Percentiles rank a stretch among this genome's conserved stretches.
phyloP scores from a whole-genome alignment of 2,329 filamentous ascomycete species.

The Pezicula neosporulosa region DNA sequence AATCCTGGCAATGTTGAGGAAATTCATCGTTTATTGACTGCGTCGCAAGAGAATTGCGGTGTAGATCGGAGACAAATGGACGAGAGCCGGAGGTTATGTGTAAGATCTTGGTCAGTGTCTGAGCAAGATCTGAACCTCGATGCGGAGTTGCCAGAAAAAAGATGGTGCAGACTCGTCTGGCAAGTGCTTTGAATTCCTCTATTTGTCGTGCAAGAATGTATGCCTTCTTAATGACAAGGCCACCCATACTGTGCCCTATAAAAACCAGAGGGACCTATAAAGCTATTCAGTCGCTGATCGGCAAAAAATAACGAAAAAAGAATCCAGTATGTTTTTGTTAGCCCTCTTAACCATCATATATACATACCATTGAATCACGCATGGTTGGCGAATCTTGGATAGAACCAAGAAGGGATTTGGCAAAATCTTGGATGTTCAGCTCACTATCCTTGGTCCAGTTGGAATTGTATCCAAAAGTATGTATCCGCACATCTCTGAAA shows the following conservation, averaged over 20 bases:
- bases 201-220: constrained; percentile 20
- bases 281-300: no score
- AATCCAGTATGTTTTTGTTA: no score
- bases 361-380: no score
- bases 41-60: constrained; percentile 29
- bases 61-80: constrained; percentile 25
- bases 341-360: no score
- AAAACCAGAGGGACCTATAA: constrained; percentile 30
- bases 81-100: constrained; percentile 2
- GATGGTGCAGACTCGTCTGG: constrained; percentile 23
- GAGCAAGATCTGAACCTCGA: constrained; percentile 12
- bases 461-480: constrained; percentile 34
- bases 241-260: constrained; percentile 32
- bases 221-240: constrained; percentile 30
- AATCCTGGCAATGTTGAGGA: constrained; percentile 21
- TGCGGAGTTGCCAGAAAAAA: constrained; percentile 35
- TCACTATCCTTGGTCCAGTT: constrained; percentile 19
- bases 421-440: constrained; percentile 31
- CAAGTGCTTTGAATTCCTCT: constrained; percentile 8
- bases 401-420: constrained; percentile 26
- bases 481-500: constrained; percentile 29
- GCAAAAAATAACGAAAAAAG: no score
- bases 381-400: constrained; percentile 22
- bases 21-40: constrained; percentile 29
- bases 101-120: constrained; percentile 11